phyloP scores from a whole-genome alignment of 2,329 filamentous ascomycete species.

The Arachnopeziza araneosa region DNA sequence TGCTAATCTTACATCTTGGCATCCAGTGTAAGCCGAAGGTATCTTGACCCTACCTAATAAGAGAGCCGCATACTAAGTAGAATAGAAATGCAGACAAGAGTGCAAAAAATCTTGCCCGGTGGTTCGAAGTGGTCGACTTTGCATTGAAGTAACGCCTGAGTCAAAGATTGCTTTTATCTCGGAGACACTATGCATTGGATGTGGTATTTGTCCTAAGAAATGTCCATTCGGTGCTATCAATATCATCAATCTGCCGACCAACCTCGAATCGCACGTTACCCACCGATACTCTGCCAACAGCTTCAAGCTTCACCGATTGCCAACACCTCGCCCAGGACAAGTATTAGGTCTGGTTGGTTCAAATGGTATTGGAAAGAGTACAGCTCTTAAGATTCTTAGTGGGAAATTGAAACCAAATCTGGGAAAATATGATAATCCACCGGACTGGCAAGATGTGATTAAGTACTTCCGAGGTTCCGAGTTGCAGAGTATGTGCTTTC shows the following conservation, averaged over 20 bases:
- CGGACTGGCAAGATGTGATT: slow-evolving; percentile 98
- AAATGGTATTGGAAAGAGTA: slow-evolving; percentile 99
- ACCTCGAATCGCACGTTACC: slow-evolving; percentile 95
- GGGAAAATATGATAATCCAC: slow-evolving; percentile 90
- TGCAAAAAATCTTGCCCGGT: slow-evolving; percentile 99
- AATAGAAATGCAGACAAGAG: slow-evolving; percentile 94
- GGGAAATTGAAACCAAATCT: slow-evolving; percentile 98
- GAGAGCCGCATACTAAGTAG: slow-evolving; percentile 6
- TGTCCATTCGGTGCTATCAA: slow-evolving; percentile 98
- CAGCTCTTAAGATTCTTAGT: slow-evolving; percentile 96
- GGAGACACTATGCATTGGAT: slow-evolving; percentile 92
- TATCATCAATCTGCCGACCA: slow-evolving; percentile 99
- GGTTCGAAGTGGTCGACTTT: slow-evolving; percentile 93
- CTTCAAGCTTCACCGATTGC: slow-evolving; percentile 97
- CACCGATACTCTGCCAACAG: slow-evolving; percentile 99
- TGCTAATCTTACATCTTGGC: slow-evolving; percentile 35
- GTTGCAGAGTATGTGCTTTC: slow-evolving; percentile 69
- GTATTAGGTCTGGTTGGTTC: slow-evolving; percentile 95
- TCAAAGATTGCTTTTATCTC: slow-evolving; percentile 98
- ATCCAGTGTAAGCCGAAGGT: slow-evolving; percentile 82
- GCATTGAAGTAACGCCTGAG: slow-evolving; percentile 84
- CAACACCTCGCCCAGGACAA: slow-evolving; percentile 91
- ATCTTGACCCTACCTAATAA: slow-evolving; percentile 18
- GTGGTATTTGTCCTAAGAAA: slow-evolving; percentile 99
- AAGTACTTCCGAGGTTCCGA: slow-evolving; percentile 98